A percentile compares a stretch with the other conserved stretches of the same genome.
These are phyloP conservation scores for Camelina neglecta DNA, from an alignment of 345 rosid species.

Conservation along the genomic window DNA sequence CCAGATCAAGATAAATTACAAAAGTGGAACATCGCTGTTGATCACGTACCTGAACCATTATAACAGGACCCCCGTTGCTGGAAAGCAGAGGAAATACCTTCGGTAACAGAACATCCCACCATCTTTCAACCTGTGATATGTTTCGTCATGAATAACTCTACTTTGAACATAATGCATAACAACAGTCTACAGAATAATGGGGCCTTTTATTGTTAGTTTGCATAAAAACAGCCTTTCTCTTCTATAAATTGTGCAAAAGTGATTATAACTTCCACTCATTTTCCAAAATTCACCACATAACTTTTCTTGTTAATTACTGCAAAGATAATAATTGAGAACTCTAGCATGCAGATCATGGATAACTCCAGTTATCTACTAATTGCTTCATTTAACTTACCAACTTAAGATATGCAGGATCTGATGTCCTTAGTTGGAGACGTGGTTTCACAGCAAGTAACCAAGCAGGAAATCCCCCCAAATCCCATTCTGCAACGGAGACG, in stretches of 20 bases:
- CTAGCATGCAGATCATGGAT: background rate
- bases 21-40: background rate
- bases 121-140: constrained; percentile 69
- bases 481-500: constrained; percentile 71
- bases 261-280: background rate
- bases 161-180: background rate
- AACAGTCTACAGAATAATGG: too few relatives aligned
- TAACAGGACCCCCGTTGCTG: constrained; percentile 82
- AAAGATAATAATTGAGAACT: background rate
- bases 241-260: constrained; percentile 1
- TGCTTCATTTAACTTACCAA: constrained; percentile 51
- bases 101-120: constrained; percentile 85
- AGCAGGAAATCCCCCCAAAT: constrained; percentile 91
- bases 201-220: background rate
- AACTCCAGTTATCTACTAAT: constrained; percentile 4
- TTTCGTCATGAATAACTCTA: constrained; percentile 23
- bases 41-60: constrained; percentile 84
- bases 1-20: constrained; percentile 4
- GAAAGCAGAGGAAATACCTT: constrained; percentile 75
- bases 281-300: background rate
- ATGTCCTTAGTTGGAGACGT: constrained; percentile 68
- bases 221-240: background rate
- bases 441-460: constrained; percentile 85
- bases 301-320: background rate
- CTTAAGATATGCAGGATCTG: constrained; percentile 75